Percentiles rank a stretch among this genome's conserved stretches.
These are phyloP conservation scores for Clonostachys rhizophaga DNA, from an alignment of 2,329 filamentous ascomycete species.

Conservation along the genomic window DNA sequence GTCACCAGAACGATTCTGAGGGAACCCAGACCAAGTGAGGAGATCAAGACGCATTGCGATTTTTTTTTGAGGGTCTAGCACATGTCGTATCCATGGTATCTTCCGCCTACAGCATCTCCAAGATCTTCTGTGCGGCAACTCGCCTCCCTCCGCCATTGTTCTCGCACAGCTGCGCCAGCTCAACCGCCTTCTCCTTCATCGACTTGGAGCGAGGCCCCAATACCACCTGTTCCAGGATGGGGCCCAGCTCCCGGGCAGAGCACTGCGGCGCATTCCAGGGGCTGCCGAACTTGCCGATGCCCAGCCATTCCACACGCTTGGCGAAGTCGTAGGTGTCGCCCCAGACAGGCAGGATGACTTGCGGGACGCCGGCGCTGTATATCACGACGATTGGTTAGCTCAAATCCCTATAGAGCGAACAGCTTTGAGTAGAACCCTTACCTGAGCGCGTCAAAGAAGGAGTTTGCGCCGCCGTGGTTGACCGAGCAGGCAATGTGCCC, in stretches of 20 bases:
- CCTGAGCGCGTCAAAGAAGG: slow-evolving; percentile 29
- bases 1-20: too few species aligned
- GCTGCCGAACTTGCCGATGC: slow-evolving; percentile 26
- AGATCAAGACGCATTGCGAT: too few species aligned
- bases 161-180: slow-evolving; percentile 4
- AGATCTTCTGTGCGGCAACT: too few species aligned
- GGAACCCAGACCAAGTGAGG: too few species aligned
- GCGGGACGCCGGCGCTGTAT: slow-evolving; percentile 34
- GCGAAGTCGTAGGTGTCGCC: slow-evolving; percentile 41
- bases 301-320: slow-evolving; percentile 33
- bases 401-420: too few species aligned
- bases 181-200: slow-evolving; percentile 5
- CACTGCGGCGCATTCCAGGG: slow-evolving; percentile 7
- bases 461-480: slow-evolving; percentile 42
- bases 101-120: too few species aligned
- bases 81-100: too few species aligned
- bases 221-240: slow-evolving; percentile 9
- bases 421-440: too few species aligned
- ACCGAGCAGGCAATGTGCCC: slow-evolving; percentile 31
- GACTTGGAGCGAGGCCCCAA: slow-evolving; percentile 2
- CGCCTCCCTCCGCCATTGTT: slow-evolving; percentile 2
- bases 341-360: slow-evolving; percentile 38
- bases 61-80: too few species aligned
- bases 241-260: slow-evolving; percentile 9
- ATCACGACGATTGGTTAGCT: too few species aligned